Percentiles rank a stretch among this genome's conserved stretches.
Evolutionary conservation across 106 monocot species (phyloP).

Genomic region (Dendrobium chrysotoxum): DNA sequence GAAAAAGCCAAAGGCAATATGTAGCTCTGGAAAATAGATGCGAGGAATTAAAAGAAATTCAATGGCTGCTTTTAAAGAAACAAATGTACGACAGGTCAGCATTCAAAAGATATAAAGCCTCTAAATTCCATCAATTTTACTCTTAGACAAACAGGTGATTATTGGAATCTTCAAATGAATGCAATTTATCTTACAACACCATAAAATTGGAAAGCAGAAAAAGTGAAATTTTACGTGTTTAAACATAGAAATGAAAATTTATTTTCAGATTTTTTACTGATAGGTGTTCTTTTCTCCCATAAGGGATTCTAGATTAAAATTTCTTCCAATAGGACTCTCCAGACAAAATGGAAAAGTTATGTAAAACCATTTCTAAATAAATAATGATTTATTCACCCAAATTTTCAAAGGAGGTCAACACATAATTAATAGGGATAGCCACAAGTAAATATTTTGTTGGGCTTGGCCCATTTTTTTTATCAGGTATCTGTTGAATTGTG

Average conservation of each 20-base stretch:
- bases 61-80: not conserved
- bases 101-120: not conserved
- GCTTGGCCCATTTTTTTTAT: not conserved
- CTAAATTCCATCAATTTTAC: not conserved
- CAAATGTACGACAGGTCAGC: not conserved
- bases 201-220: too few relatives aligned
- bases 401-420: too few relatives aligned
- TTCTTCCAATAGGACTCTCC: not conserved
- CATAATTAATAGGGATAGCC: not conserved
- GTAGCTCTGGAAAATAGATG: not conserved
- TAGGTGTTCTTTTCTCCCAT: not conserved
- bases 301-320: not conserved
- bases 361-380: not conserved
- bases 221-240: not conserved
- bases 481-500: not conserved
- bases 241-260: not conserved
- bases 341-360: not conserved
- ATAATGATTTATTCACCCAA: not conserved
- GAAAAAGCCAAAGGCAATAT: not conserved
- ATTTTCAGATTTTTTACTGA: not conserved
- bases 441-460: not conserved
- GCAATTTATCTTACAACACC: not conserved
- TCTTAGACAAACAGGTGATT: not conserved
- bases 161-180: not conserved
- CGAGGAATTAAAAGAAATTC: not conserved